These are phyloP conservation scores for Turnera subulata DNA, from an alignment of 345 rosid species.

Conservation along the genomic window DNA sequence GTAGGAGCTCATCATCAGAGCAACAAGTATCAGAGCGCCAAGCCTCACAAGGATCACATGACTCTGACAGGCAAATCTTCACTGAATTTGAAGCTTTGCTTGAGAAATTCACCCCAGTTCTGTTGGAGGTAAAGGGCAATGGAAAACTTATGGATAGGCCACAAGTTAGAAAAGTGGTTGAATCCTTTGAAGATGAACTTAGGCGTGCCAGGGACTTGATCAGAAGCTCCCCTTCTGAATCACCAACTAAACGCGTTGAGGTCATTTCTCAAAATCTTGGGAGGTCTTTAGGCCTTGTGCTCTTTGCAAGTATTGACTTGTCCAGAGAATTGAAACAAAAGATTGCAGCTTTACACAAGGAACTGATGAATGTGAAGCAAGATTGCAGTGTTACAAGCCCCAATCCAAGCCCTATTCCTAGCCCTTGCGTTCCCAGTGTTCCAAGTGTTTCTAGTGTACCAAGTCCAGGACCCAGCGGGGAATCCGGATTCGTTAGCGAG, in stretches of 20 bases:
- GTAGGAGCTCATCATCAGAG: constrained; percentile 33
- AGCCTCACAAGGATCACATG: constrained; percentile 25
- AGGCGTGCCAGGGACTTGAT: constrained; percentile 37
- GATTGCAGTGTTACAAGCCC: constrained; percentile 26
- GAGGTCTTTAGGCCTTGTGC: constrained; percentile 62
- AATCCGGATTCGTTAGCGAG: constrained; percentile 33
- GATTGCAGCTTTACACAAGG: constrained; percentile 42
- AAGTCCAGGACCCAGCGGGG: constrained; percentile 16
- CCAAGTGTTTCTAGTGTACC: too few relatives aligned
- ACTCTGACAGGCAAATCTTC: constrained; percentile 29
- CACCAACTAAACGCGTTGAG: constrained; percentile 33
- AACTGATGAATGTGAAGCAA: constrained; percentile 48
- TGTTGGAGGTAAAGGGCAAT: constrained; percentile 29
- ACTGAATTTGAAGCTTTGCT: constrained; percentile 37
- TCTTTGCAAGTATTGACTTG: constrained; percentile 45
- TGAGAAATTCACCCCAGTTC: constrained; percentile 43
- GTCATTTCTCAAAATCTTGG: constrained; percentile 52
- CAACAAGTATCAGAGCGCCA: constrained; percentile 34
- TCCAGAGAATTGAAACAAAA: constrained; percentile 36
- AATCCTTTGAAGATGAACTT: constrained; percentile 42
- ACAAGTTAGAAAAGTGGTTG: constrained; percentile 40
- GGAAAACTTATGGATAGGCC: constrained; percentile 30
- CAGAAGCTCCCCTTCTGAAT: constrained; percentile 24
- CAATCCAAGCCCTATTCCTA: constrained; percentile 26
- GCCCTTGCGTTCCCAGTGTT: constrained; percentile 22